Conservation (phyloP, 768 basidiomycete genomes). For the Tulasnella sp. region DNA sequence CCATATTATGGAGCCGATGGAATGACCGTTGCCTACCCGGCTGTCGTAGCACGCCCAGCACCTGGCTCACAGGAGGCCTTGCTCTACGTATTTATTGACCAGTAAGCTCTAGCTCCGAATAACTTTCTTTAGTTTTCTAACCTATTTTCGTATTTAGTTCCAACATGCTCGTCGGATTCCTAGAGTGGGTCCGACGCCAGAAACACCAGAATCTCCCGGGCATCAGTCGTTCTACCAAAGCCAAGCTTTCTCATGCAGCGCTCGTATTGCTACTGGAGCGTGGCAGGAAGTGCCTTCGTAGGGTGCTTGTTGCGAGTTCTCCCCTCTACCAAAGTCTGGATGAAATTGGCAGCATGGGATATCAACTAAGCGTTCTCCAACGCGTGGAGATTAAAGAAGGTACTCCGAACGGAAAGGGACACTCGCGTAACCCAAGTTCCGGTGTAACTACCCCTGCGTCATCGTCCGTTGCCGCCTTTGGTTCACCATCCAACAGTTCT, state of each 20-base stretch:
- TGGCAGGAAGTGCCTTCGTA: constrained; percentile 58
- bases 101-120: constrained; percentile 27
- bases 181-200: constrained; percentile 54
- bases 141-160: constrained; percentile 38
- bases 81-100: constrained; percentile 35
- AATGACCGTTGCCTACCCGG: neutral
- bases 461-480: neutral
- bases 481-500: neutral
- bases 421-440: constrained; percentile 1
- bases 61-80: neutral
- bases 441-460: too few relatives aligned
- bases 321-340: constrained; percentile 54
- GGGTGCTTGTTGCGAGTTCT: constrained; percentile 68
- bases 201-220: constrained; percentile 19
- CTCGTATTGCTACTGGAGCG: constrained; percentile 69
- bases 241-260: constrained; percentile 58
- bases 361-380: constrained; percentile 21
- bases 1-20: neutral
- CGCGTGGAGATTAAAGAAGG: constrained; percentile 20
- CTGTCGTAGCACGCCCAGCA: neutral
- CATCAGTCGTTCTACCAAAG: constrained; percentile 22
- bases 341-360: constrained; percentile 20
- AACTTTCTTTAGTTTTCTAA: neutral
- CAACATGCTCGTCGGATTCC: constrained; percentile 74
- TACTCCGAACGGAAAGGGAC: neutral